Percentiles rank a stretch among this genome's conserved stretches.
These are phyloP conservation scores for Polychaeton citri DNA, from an alignment of 2,329 filamentous ascomycete species.

Conservation along the genomic window DNA sequence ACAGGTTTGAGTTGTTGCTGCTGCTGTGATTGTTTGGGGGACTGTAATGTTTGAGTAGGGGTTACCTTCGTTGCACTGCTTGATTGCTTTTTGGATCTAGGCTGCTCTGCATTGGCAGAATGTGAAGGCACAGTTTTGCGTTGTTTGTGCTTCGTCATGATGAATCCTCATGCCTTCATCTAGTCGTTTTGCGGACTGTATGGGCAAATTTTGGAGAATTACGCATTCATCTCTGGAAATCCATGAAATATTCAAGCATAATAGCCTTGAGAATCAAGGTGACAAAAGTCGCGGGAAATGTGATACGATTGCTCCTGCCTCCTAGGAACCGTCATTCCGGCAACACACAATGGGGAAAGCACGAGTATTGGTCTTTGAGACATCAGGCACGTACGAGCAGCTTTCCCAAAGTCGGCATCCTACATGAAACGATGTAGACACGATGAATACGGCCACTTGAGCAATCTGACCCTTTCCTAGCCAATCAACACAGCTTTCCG, in stretches of 20 bases:
- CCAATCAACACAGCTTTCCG: too few species aligned
- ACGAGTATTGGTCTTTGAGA: too few species aligned
- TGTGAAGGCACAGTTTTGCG: slow-evolving; percentile 8
- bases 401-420: too few species aligned
- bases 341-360: too few species aligned
- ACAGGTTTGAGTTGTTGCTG: slow-evolving; percentile 29
- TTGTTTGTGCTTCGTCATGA: slow-evolving; percentile 16
- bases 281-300: neutral
- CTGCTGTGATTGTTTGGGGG: slow-evolving; percentile 3
- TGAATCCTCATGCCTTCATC: neutral
- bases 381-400: too few species aligned
- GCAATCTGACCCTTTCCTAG: too few species aligned
- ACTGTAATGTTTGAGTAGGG: slow-evolving; percentile 1
- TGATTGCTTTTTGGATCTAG: slow-evolving; percentile 3
- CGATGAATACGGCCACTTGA: too few species aligned
- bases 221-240: neutral
- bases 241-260: neutral
- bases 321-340: too few species aligned
- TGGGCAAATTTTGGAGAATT: neutral
- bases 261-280: neutral
- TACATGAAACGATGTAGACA: too few species aligned
- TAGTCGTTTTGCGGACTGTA: neutral
- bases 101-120: slow-evolving; percentile 1
- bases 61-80: neutral
- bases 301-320: too few species aligned